These are phyloP conservation scores for Colletotrichum somersetense DNA, from an alignment of 2,329 filamentous ascomycete species.

Conservation along the genomic window DNA sequence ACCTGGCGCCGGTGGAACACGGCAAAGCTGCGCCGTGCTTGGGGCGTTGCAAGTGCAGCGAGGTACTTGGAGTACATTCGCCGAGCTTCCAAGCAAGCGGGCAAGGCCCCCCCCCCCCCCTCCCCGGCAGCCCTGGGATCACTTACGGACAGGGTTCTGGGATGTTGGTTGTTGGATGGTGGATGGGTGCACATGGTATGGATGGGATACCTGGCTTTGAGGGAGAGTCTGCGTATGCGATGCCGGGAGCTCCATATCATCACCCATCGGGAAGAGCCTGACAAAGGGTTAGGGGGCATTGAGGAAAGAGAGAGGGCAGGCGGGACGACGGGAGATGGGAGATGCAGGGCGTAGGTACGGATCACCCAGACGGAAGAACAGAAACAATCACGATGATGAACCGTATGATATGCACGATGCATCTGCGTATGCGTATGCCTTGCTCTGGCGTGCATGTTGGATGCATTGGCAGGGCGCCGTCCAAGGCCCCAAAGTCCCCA, in stretches of 20 bases:
- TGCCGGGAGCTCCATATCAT: not conserved
- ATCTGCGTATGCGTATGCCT: slow-evolving; percentile 5
- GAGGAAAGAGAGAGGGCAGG: not conserved
- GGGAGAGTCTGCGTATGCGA: not conserved
- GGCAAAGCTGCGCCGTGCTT: slow-evolving; percentile 5
- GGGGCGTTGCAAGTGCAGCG: not conserved
- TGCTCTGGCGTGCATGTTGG: slow-evolving; percentile 2
- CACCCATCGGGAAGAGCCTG: not conserved
- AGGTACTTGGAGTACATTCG: slow-evolving; percentile 3
- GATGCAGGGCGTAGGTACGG: not conserved
- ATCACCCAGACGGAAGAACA: not conserved
- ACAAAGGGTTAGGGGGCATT: not conserved
- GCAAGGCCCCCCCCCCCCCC: not conserved
- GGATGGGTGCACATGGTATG: not conserved
- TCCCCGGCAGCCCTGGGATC: slow-evolving; percentile 18
- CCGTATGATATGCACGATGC: not conserved
- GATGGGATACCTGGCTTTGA: not conserved
- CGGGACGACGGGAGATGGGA: not conserved
- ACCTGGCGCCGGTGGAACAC: slow-evolving; percentile 9
- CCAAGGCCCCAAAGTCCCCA: not conserved
- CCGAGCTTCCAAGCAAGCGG: slow-evolving; percentile 9
- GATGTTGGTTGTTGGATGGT: not conserved
- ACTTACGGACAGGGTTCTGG: not conserved
- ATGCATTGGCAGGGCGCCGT: slow-evolving; percentile 1
- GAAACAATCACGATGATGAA: not conserved